Conservation (phyloP, 768 basidiomycete genomes). For the Tephrocybe sp. region DNA sequence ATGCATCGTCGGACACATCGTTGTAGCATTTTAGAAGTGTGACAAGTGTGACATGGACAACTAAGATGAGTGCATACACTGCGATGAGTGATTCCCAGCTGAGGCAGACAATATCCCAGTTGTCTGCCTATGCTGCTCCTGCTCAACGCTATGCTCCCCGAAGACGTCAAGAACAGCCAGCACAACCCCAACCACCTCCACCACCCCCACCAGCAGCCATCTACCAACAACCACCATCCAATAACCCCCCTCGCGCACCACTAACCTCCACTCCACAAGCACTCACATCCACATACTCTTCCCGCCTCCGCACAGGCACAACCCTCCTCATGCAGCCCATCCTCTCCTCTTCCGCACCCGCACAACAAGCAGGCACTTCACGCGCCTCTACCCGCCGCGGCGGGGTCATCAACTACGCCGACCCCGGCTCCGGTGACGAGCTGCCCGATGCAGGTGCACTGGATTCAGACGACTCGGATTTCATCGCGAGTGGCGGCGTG, state of each 20-base stretch:
- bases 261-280: slow-evolving; percentile 70
- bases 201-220: slow-evolving; percentile 24
- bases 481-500: slow-evolving; percentile 61
- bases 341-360: slow-evolving; percentile 22
- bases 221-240: slow-evolving; percentile 20
- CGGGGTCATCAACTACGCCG: slow-evolving; percentile 81
- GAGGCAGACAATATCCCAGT: slow-evolving; percentile 57
- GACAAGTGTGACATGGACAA: slow-evolving; percentile 1
- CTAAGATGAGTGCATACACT: slow-evolving; percentile 25
- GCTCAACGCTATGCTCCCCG: slow-evolving; percentile 34
- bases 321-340: slow-evolving; percentile 92
- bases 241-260: slow-evolving; percentile 52
- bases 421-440: slow-evolving; percentile 82
- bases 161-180: slow-evolving; percentile 49
- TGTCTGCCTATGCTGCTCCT: slow-evolving; percentile 41
- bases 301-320: slow-evolving; percentile 87
- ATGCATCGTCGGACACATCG: not conserved
- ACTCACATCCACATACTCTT: slow-evolving; percentile 77
- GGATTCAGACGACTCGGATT: slow-evolving; percentile 85
- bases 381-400: slow-evolving; percentile 57
- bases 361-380: slow-evolving; percentile 32
- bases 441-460: slow-evolving; percentile 77
- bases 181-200: slow-evolving; percentile 40
- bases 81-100: slow-evolving; percentile 63
- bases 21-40: not conserved